Base-by-base conservation (phyloP, 2,329 filamentous ascomycete species). In the Atkinsonella hypoxylon region DNA sequence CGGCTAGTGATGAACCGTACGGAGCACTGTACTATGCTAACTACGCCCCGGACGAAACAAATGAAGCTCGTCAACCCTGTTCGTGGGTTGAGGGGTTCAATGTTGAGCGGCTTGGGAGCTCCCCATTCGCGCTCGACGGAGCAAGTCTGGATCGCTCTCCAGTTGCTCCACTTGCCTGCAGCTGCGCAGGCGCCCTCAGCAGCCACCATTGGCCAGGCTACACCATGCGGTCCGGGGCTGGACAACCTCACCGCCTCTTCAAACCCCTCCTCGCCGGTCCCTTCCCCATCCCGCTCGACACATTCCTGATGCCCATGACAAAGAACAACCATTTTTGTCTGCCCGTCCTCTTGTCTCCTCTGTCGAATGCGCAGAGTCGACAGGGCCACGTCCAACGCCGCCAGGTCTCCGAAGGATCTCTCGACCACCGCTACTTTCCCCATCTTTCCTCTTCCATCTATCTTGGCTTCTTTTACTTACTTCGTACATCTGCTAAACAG, bases 201-300 rank as follows among this genome's bases (percentile, higher is more conserved):
- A 44, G 41, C 56, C 53, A 56, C 58, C 53, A 68, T 68, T 68
- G 65, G 65, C 63, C 62, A 59, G 65, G 65, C 63, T 63, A 59
- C 58, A 54, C 52, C 48, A 61, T 56, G 59, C 60, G 61, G 61
- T 44, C 59, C 57, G 57, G 63, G 60, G 61, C 62, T 64, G 61
- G 62, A 55, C 53, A 53, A 56, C 61, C 66, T 67, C 65, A 67
- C 65, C 65, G 65, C 65, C 65, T 67, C 65, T 67, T 67, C 58
- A 56, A 54, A 53, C 56, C 57, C 60, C 60, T 50, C 57, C 50
- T 54, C 48, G 46, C 48, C 45, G 45, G 58, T 41, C 48, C 30
- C 47, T 44, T 47, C 53, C 51, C 47, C 51, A 50, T 53, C 45
- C 43, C 44, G 50, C 48, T 53, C 43, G 46, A 50, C 47, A 48